Base-by-base conservation (phyloP, 225 moss, liverwort and hornwort species). In the Marchantia polymorpha region DNA sequence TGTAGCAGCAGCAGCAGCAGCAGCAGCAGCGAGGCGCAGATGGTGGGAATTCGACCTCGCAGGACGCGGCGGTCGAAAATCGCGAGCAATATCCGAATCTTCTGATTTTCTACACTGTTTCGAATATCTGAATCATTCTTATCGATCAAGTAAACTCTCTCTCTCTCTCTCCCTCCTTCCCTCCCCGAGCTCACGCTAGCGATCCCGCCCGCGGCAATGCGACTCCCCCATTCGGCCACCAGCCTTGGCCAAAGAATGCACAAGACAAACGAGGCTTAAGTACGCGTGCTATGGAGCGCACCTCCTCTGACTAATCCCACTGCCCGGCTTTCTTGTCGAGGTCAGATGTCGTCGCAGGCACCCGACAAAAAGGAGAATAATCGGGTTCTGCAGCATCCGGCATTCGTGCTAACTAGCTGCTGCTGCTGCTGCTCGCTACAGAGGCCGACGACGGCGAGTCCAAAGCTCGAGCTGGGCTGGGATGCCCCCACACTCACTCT, bases 351-450 rank as follows among this genome's bases (percentile, higher is more conserved):
- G 13, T 56, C 20, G 50, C 10, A 71, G 71, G 10, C 50, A 49
- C 50, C 19, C 58, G 17, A 31, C 75, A 46, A 75, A 22, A 75
- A 16, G 17, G 19, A 19, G 26, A 26, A 55, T 29, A 20, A 15
- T 71, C 39, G 5, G 13, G 52, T 26, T 27, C 23, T 55, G 25
- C 54, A 27, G 53, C 52, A 20, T 49, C 53, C 29, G 73, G 52
- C 73, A 73, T 29, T 55, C 27, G 53, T 11, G 26, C 15, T 53
- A 14, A 7, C 15, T 9, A 2, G 16, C 15, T 16, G 14, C n/a
- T n/a, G n/a, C n/a, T n/a, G n/a, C n/a, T n/a, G 73, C 52, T 26
- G n/a, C 72, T 51, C 52, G 73, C 73, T 54, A 53, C 73, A 73
- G 73, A 47, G 8, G 23, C n/a, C 30, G 23, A 15, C 30, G 67